A percentile compares a stretch with the other conserved stretches of the same genome.
Conservation (phyloP, 2,329 filamentous ascomycete species). For the Ciborinia camelliae region DNA sequence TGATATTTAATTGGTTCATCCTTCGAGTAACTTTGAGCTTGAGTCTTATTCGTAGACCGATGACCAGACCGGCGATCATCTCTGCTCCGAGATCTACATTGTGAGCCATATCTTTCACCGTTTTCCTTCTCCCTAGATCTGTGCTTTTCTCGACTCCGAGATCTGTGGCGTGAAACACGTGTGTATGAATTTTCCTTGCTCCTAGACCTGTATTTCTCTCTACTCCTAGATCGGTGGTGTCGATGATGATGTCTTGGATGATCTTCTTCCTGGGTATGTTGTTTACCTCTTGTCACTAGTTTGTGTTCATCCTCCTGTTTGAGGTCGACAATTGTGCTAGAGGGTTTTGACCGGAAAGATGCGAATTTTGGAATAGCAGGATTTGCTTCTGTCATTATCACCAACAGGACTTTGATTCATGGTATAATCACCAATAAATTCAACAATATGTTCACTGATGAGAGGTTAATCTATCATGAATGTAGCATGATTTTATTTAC, state of each 20-base stretch:
- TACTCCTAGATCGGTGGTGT: constrained; percentile 16
- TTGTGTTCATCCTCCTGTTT: constrained; percentile 23
- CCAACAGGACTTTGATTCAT: neutral
- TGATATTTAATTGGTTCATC: constrained; percentile 13
- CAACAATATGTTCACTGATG: neutral
- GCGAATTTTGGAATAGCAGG: constrained; percentile 64
- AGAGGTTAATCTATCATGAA: neutral
- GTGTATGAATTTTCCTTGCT: constrained; percentile 3
- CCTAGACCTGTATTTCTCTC: constrained; percentile 4
- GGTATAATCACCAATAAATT: neutral
- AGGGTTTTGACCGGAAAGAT: constrained; percentile 62
- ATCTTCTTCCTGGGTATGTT: constrained; percentile 7
- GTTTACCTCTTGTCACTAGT: constrained; percentile 13
- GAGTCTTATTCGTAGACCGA: neutral
- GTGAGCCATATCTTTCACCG: constrained; percentile 20
- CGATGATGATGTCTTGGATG: constrained; percentile 10
- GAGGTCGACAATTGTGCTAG: constrained; percentile 19
- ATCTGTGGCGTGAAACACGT: constrained; percentile 9
- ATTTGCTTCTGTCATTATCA: constrained; percentile 30
- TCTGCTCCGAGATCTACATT: constrained; percentile 2
- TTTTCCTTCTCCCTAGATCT: constrained; percentile 21
- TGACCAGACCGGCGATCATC: constrained; percentile 16
- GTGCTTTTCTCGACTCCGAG: constrained; percentile 18
- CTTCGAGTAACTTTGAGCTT: neutral
- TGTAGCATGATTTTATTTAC: neutral